Evolutionary conservation across 306 rosid species (phyloP), one percentile per base, ranked within the genome.

Genomic region (Acacia acuminata): DNA sequence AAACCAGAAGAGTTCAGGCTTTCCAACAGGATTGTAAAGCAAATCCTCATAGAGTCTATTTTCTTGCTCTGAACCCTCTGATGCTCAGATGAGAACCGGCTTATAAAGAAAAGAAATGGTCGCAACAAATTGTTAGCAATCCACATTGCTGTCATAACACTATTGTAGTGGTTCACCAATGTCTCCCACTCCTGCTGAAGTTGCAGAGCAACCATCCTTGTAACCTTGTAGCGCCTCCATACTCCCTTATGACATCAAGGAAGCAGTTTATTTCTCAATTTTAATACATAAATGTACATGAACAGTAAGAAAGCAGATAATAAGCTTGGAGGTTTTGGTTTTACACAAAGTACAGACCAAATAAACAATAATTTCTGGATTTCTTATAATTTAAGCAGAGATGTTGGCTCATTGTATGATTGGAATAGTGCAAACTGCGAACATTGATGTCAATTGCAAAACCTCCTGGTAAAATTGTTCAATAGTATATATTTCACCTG

Each of bases 141-240:
- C 91, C 91, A 90, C 47, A 53, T 73, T 44, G 89, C 77, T n/a
- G 92, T 86, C 84, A 36, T 76, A 40, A 79, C 81, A 79, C 87
- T 90, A 82, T 81, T 73, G 76, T 78, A 76, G 80, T 51, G 53
- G 51, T 84, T 88, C 91, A 89, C 80, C 70, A 75, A 78, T 45
- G 77, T 78, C 79, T 96, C 98, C 99, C 99, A 96, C 76, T 91
- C 92, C 80, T 88, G 92, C 82, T 87, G 97, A 78, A 89, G 85
- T 89, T 87, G 86, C 87, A 80, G 64, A 27, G 97, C 92, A 73
- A 66, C 93, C 82, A 44, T 76, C 82, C 81, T 88, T 34, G 88
- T 82, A 77, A 77, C 93, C 86, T 84, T 86, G 85, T 78, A 90
- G 81, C 97, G 85, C 91, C 94, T 93, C 99, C 98, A 95, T 38